Base-by-base conservation (phyloP, 2,329 filamentous ascomycete genomes). In the Gaeumannomyces sp. region DNA sequence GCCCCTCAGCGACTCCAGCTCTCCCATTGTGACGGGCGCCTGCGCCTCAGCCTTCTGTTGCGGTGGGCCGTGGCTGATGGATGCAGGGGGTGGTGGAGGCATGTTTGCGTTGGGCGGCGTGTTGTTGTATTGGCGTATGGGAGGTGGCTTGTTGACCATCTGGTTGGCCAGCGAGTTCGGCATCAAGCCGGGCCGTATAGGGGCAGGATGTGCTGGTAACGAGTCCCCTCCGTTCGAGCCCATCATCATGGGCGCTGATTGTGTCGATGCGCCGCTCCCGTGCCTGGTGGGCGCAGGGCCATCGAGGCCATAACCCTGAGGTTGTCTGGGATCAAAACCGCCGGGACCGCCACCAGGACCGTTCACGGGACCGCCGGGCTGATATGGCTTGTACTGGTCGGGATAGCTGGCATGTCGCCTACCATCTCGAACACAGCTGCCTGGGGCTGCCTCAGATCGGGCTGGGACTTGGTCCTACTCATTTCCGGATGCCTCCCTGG, bases 341-440 rank as follows among this genome's bases (percentile, higher is more conserved):
- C 57, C 33, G 29, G 61, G 61, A 59, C 70, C 64, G 28, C 38
- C 28, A 19, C 33, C 69, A 31, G 65, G 65, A 62, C 59, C 59
- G 72, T 68, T 60, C 70, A 59, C 75, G 72, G 25, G 68, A 69
- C 45, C 68, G 65, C 61, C 69, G 66, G 35, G 66, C 70, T 27
- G 65, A 69, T 64, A 64, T 60, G 71, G 69, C 27, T 70, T 73
- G 60, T 74, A 75, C 29, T 70, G 72, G 66, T 66, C 72, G 64
- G 82, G 71, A 81, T 76, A 57, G 77, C 79, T 14, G 87, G 86
- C 35, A 88, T 75, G 69, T 91, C 87, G 31, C 79, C 82, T 2
- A 85, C 87, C 83, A 93, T 89, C 71, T 92, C 91, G 69, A 92
- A 92, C 1, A 90, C 82, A 11, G 89, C 90, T 2, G 85, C 81